A percentile compares a stretch with the other conserved stretches of the same genome.
Conservation (phyloP, 2,329 filamentous ascomycete species). For the Microdochium nivale region DNA sequence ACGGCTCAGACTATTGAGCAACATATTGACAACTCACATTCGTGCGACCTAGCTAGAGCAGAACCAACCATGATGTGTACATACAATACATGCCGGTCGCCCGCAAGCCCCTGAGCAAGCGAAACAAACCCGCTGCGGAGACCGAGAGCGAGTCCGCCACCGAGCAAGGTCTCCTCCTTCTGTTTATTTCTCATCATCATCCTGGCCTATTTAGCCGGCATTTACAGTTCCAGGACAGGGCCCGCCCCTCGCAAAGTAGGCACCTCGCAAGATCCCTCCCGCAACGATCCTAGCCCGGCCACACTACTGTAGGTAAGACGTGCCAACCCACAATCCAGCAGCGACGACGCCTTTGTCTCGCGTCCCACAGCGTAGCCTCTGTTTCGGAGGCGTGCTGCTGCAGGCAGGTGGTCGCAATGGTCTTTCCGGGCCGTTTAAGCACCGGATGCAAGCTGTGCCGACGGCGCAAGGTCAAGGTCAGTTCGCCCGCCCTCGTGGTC, state of each 20-base stretch:
- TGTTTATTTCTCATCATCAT: background rate
- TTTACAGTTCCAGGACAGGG: too few relatives aligned
- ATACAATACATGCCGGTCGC: too few relatives aligned
- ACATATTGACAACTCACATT: too few relatives aligned
- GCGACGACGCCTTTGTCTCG: background rate
- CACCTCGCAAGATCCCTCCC: background rate
- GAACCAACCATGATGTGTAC: too few relatives aligned
- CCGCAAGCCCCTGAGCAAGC: too few relatives aligned
- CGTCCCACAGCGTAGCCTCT: background rate
- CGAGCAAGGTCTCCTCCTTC: background rate
- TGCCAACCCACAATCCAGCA: background rate
- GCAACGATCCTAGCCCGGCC: background rate
- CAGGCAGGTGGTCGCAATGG: background rate
- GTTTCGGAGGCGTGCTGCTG: background rate
- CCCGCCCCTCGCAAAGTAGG: background rate
- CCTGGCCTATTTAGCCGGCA: background rate
- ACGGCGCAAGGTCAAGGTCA: slow-evolving; percentile 4
- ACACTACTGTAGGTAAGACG: background rate
- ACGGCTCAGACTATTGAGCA: background rate
- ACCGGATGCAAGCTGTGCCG: slow-evolving; percentile 3
- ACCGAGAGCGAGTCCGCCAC: too few relatives aligned
- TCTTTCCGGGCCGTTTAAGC: slow-evolving; percentile 3
- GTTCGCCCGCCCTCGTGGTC: background rate
- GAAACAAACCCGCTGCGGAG: too few relatives aligned
- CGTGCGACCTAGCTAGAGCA: too few relatives aligned